phyloP scores from a whole-genome alignment of 345 rosid genomes.

The Trapa bicornis region DNA sequence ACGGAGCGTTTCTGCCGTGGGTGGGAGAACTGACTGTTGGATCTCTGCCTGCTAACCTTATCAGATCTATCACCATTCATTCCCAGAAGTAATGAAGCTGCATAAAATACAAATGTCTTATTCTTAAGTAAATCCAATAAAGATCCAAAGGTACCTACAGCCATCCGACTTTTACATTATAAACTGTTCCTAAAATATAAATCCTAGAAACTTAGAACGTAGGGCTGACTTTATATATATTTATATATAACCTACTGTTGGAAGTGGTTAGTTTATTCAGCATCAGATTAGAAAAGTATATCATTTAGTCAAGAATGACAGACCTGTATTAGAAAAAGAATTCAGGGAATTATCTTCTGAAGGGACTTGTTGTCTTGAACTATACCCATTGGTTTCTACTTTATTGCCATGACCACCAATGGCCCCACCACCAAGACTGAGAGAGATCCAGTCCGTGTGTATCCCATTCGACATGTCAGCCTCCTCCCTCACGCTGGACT shows the following conservation, averaged over 20 bases:
- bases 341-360: constrained; percentile 38
- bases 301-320: constrained; percentile 21
- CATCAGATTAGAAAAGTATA: not conserved
- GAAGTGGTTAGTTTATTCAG: not conserved
- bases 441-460: constrained; percentile 78
- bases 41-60: constrained; percentile 57
- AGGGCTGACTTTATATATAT: not conserved
- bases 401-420: constrained; percentile 37
- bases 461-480: constrained; percentile 62
- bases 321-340: constrained; percentile 65
- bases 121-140: not conserved
- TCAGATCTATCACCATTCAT: constrained; percentile 59
- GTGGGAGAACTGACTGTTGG: constrained; percentile 58
- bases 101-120: constrained; percentile 10
- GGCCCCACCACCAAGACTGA: constrained; percentile 73
- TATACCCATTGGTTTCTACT: constrained; percentile 36
- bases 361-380: constrained; percentile 40
- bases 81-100: constrained; percentile 75
- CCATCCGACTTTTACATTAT: not conserved
- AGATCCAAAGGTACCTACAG: not conserved
- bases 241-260: not conserved
- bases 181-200: not conserved
- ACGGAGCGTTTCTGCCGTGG: constrained; percentile 88
- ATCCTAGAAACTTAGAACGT: not conserved
- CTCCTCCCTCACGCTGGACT: constrained; percentile 46